phyloP scores from a whole-genome alignment of 495 filamentous ascomycete species.

The Trichoderma asperelloides region DNA sequence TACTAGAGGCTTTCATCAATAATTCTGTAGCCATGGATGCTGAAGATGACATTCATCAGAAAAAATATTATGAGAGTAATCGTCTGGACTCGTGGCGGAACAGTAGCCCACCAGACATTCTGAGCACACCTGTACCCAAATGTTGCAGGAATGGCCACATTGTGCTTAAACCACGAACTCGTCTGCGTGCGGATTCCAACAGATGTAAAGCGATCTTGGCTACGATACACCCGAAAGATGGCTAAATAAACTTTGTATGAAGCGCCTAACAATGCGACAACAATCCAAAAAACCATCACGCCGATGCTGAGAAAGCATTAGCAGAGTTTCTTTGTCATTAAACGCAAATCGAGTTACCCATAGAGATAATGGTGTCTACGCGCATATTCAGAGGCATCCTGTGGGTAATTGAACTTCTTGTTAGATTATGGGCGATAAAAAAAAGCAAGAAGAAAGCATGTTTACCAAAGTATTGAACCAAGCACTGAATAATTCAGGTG shows the following conservation, averaged over 20 bases:
- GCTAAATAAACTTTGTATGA: not conserved
- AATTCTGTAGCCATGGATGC: conserved; percentile 19
- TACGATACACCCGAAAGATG: not conserved
- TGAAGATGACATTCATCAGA: conserved; percentile 29
- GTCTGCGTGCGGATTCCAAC: not conserved
- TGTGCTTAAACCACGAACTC: not conserved
- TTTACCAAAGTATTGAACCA: conserved; percentile 6
- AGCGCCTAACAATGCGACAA: conserved; percentile 1
- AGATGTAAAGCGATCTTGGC: not conserved
- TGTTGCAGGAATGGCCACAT: not conserved
- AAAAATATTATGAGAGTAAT: conserved; percentile 28
- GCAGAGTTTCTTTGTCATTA: not conserved
- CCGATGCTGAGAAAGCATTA: not conserved
- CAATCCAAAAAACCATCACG: conserved; percentile 3
- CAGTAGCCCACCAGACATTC: conserved; percentile 9
- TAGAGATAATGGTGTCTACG: not conserved
- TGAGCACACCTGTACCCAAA: conserved; percentile 10
- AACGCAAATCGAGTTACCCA: not conserved
- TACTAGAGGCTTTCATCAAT: conserved; percentile 22
- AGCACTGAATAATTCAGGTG: not conserved
- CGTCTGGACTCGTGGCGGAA: conserved; percentile 16
- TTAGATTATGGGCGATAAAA: not conserved
- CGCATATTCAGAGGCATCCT: conserved; percentile 2
- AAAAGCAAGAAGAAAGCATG: too few relatives aligned
- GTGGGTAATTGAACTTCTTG: not conserved